These are phyloP conservation scores for Verticillium tricorpus DNA, from an alignment of 2,329 filamentous ascomycete species.

Conservation along the genomic window DNA sequence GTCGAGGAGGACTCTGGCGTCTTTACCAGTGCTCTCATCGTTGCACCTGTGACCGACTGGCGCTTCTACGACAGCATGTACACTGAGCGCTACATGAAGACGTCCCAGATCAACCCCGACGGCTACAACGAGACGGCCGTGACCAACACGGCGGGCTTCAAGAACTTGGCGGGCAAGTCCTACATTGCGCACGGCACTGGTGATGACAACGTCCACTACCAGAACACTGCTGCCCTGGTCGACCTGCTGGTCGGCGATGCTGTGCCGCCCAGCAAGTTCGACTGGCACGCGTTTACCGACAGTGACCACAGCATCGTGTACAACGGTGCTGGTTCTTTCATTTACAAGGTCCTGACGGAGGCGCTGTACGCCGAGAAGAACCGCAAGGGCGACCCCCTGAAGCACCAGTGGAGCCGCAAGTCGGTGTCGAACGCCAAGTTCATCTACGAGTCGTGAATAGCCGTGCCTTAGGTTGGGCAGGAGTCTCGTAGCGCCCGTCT, in stretches of 20 bases:
- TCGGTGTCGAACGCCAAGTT: constrained; percentile 1
- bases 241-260: constrained; percentile 56
- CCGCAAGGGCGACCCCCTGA: constrained; percentile 27
- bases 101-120: constrained; percentile 45
- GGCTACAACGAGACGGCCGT: constrained; percentile 61
- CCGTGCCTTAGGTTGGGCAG: neutral
- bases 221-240: constrained; percentile 57
- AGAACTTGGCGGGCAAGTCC: constrained; percentile 55
- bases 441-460: constrained; percentile 3
- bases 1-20: constrained; percentile 56
- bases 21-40: constrained; percentile 60
- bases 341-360: constrained; percentile 60
- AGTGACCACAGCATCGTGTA: constrained; percentile 59
- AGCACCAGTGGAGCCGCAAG: constrained; percentile 30
- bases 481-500: neutral
- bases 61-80: constrained; percentile 69
- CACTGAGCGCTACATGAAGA: constrained; percentile 71
- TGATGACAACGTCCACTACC: constrained; percentile 70
- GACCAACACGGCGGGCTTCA: constrained; percentile 54
- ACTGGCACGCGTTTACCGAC: constrained; percentile 62
- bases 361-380: constrained; percentile 58
- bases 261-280: constrained; percentile 57
- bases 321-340: constrained; percentile 48
- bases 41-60: constrained; percentile 65
- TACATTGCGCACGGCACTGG: constrained; percentile 62